Evolutionary conservation across 2,329 filamentous ascomycete species (phyloP), one percentile per base, ranked within the genome.

Genomic region (Xylaria sp.): DNA sequence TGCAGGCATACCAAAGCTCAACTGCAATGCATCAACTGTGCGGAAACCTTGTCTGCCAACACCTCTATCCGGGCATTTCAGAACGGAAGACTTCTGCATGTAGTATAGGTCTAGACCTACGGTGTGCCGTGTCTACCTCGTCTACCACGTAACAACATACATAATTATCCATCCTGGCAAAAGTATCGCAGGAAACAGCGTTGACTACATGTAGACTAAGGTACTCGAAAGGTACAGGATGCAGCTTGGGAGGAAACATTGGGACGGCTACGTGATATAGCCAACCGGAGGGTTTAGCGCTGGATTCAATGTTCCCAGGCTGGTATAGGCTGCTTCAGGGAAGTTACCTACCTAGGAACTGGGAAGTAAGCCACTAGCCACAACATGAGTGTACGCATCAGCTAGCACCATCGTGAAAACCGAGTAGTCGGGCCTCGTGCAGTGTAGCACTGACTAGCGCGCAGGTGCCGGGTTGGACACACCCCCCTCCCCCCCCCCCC

Each of bases 341-440:
- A 56, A 41, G 58, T 46, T 34, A 52, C 56, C 48, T 52, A 57
- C 46, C 20, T 15, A n/a, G 18, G n/a, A 25, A 18, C 10, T 45
- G 32, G 20, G 43, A 13, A 36, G 32, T 9, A 10, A 23, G 46
- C n/a, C n/a, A 45, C 55, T 63, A 34, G 25, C 45, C 23, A 39
- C 18, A n/a, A n/a, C 10, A 45, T 30, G 45, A 50, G 20, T 25
- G 41, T 63, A 57, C 20, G 48, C 61, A 60, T 25, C 46, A 7
- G 28, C 43, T 52, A 52, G 53, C 36, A 55, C 46, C 53, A 57
- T 55, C 64, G 68, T 36, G 72, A 63, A 76, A 76, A 76, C 75
- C 75, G 75, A 76, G 75, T 76, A 74, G 72, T 76, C 75, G 75
- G 75, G 75, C 74, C 75, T 70, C 72, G 67, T 67, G 69, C 63